Base-by-base conservation (phyloP, 2,329 filamentous ascomycete genomes). In the Ophiostoma fasciatum region DNA sequence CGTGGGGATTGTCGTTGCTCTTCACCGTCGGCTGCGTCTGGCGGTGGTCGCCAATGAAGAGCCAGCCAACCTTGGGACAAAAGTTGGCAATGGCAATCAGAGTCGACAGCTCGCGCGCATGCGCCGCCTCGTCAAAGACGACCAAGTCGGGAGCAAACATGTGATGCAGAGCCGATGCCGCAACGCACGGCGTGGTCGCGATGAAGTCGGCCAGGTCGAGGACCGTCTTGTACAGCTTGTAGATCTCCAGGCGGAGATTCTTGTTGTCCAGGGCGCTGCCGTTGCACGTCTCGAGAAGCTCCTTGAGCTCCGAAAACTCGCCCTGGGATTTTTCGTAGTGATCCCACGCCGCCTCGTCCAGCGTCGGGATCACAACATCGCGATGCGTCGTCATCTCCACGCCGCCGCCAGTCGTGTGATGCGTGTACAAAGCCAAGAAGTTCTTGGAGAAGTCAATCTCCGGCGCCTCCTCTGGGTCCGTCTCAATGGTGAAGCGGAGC, bases 61-160 rank as follows among this genome's bases (percentile, higher is more conserved):
- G 59, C 60, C 61, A 66, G 20, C 43, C 45, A 0, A 52, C 56
- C 3, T 53, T 41, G 0, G 62, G 61, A 3, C 53, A 50, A 31
- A 58, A 64, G 20, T 55, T 59, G 0, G 61, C 61, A 15, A 66
- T 48, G 0, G 62, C 52, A 2, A 66, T 63, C 14, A 66, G 44
- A 0, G 58, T 59, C 0, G 62, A 63, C 0, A 65, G 47, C 42
- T 66, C 63, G 13, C 62, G 48, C 0, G 60, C 60, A 30, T 66
- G 62, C 0, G 61, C 58, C 0, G 60, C 58, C 52, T 92, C 83
- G 29, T 87, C 84, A 43, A 92, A 82, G 50, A 93, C 87, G 1
- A 90, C 73, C 44, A 93, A 76, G 46, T 90, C 81, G 0, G 84
- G 82, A 44, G 80, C 78, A 22, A 85, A 83, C 7, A 84, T 48